Evolutionary conservation across 805 yeast genomes (phyloP).

Genomic region (Candida adriatica): DNA sequence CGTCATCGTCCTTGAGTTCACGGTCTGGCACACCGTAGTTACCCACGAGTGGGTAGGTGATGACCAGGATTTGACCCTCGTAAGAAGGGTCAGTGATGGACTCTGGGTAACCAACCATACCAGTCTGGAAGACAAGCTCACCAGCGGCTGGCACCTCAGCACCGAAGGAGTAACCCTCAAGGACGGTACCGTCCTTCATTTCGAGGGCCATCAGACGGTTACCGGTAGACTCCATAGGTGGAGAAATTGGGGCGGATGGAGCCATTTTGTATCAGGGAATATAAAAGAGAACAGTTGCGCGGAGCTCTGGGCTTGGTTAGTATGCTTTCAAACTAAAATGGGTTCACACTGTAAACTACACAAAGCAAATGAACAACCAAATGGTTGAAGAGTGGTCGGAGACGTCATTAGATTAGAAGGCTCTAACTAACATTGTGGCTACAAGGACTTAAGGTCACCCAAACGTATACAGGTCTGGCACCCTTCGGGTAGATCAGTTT

Average conservation of each 20-base stretch:
- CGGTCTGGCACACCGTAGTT: slow-evolving; percentile 99
- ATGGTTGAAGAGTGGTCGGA: slow-evolving; percentile 2
- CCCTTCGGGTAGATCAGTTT: too few relatives aligned
- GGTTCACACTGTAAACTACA: slow-evolving; percentile 5
- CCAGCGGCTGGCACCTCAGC: slow-evolving; percentile 87
- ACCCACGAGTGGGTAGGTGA: slow-evolving; percentile 95
- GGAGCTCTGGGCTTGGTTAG: slow-evolving; percentile 9
- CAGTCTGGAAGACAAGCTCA: slow-evolving; percentile 98
- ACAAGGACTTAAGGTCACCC: not conserved
- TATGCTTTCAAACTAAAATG: slow-evolving; percentile 6
- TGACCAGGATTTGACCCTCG: slow-evolving; percentile 93
- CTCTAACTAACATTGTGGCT: not conserved
- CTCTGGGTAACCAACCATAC: slow-evolving; percentile 99
- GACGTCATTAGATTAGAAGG: slow-evolving; percentile 9
- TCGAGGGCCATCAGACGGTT: slow-evolving; percentile 84
- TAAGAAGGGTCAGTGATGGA: slow-evolving; percentile 97
- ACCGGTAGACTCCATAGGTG: slow-evolving; percentile 79
- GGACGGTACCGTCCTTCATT: slow-evolving; percentile 75
- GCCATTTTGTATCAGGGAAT: slow-evolving; percentile 9
- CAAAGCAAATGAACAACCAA: slow-evolving; percentile 3
- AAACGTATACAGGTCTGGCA: too few relatives aligned
- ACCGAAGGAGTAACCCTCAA: slow-evolving; percentile 97
- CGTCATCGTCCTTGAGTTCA: slow-evolving; percentile 62
- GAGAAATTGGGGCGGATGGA: slow-evolving; percentile 80
- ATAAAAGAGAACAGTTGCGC: slow-evolving; percentile 6